A percentile compares a stretch with the other conserved stretches of the same genome.
Conservation (phyloP, 768 basidiomycete genomes). For the Mycena metata region DNA sequence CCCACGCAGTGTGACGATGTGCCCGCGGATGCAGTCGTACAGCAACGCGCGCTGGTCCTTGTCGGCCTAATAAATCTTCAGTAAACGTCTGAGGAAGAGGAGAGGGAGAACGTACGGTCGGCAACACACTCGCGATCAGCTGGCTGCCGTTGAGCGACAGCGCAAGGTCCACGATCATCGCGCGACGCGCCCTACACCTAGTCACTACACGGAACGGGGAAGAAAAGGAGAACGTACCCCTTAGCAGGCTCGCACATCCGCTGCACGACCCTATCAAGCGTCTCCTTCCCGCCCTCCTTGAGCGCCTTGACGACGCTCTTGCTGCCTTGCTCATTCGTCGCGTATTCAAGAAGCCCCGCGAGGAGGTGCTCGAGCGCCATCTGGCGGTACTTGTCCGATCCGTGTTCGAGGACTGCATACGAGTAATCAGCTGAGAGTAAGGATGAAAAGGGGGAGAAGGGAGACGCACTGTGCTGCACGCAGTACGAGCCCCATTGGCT, state of each 20-base stretch:
- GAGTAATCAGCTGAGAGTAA: background rate
- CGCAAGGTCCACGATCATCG: slow-evolving; percentile 90
- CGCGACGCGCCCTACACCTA: slow-evolving; percentile 65
- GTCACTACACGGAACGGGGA: slow-evolving; percentile 17
- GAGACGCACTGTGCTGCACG: slow-evolving; percentile 81
- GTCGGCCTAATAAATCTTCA: slow-evolving; percentile 68
- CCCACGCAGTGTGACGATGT: slow-evolving; percentile 90
- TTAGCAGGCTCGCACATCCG: slow-evolving; percentile 91
- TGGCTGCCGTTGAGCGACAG: slow-evolving; percentile 89
- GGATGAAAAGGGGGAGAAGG: slow-evolving; percentile 1
- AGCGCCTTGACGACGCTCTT: slow-evolving; percentile 90
- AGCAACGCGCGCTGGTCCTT: slow-evolving; percentile 87
- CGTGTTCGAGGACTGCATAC: slow-evolving; percentile 82
- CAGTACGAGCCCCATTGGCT: slow-evolving; percentile 94
- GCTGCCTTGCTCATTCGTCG: slow-evolving; percentile 88
- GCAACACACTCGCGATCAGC: slow-evolving; percentile 85
- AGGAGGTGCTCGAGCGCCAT: slow-evolving; percentile 86
- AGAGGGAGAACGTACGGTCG: slow-evolving; percentile 64
- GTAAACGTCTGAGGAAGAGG: slow-evolving; percentile 8
- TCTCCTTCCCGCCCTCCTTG: slow-evolving; percentile 86
- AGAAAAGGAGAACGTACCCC: slow-evolving; percentile 60
- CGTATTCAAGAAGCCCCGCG: slow-evolving; percentile 81
- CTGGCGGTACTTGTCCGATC: slow-evolving; percentile 78
- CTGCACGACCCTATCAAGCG: slow-evolving; percentile 78
- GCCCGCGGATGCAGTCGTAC: slow-evolving; percentile 89